Evolutionary conservation across 768 basidiomycete species (phyloP).

Genomic region (Russula emetica): DNA sequence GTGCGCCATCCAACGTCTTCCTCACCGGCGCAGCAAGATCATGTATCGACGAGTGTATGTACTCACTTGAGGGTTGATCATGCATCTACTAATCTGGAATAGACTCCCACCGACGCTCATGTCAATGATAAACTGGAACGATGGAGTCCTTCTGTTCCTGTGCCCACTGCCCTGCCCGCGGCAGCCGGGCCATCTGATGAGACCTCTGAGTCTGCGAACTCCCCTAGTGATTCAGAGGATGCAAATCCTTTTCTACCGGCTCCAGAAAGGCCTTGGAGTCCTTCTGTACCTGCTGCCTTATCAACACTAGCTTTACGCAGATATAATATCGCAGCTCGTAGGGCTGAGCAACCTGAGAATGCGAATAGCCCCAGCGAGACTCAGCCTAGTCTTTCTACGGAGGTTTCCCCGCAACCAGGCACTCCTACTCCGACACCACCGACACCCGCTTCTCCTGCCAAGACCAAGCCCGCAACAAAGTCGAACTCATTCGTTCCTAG

Average conservation of each 20-base stretch:
- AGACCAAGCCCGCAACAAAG: not conserved
- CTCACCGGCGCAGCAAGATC: conserved; percentile 19
- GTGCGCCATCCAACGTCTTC: not conserved
- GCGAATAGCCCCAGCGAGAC: not conserved
- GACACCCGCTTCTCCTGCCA: not conserved
- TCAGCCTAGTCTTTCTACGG: not conserved
- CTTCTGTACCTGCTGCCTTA: conserved; percentile 23
- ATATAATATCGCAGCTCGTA: conserved; percentile 5
- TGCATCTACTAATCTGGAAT: conserved; percentile 2
- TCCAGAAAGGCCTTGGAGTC: conserved; percentile 25
- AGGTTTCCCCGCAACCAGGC: conserved; percentile 3
- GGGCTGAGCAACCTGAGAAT: conserved; percentile 3
- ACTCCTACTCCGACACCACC: conserved; percentile 26
- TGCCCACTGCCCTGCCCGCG: conserved; percentile 1
- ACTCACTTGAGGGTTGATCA: not conserved
- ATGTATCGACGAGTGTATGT: conserved; percentile 16
- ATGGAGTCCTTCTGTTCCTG: conserved; percentile 23
- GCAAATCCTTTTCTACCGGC: not conserved
- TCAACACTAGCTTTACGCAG: conserved; percentile 15
- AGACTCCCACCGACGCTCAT: not conserved
- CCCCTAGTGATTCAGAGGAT: conserved; percentile 11
- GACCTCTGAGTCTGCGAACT: conserved; percentile 9
- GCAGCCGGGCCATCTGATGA: conserved; percentile 3
- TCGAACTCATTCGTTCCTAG: conserved; percentile 47
- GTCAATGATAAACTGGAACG: conserved; percentile 6